Evolutionary conservation across 768 basidiomycete genomes (phyloP), one percentile per base, ranked within the genome.

Genomic region (Boletus bicolor): DNA sequence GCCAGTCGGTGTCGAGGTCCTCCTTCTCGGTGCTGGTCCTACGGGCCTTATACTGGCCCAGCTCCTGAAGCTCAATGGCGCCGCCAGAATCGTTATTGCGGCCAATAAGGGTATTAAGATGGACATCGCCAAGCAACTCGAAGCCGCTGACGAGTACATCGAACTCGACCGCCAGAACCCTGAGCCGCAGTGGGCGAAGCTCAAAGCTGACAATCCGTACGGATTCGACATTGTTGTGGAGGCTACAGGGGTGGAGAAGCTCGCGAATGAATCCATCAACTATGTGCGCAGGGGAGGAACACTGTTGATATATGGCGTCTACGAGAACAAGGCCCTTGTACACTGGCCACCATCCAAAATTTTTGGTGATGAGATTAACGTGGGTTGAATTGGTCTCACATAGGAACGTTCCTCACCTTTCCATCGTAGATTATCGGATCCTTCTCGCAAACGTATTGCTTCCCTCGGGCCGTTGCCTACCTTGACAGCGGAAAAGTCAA

Each of bases 91-190:
- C 53, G 89, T 90, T 50, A 84, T 96, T 54, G 93, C 91, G 1
- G 89, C 89, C 32, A 93, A 93, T 74, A 90, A 91, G 70, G 92
- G 92, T 41, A 81, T 93, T 67, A 95, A 96, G 79, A 92, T 88
- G 81, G 82, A 92, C 51, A 83, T 93, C 53, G 93, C 93, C 12
- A 84, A 84, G 69, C 70, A 88, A 62, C 78, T 95, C 36, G 80
- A 89, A 12, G 87, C 86, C 2, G 93, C 75, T 9, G 91, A 95
- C 67, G 89, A 87, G 66, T 96, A 93, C 69, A 78, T 93, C 63
- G 91, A 92, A 66, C 78, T 96, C 42, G 91, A 94, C 66, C 74
- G 92, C 53, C 72, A 83, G 65, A 76, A 86, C 62, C 87, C 92
- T 8, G 83, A 80, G 11, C 73, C 81, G 0, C 92, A 94, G 66